phyloP scores from a whole-genome alignment of 139 green algal species.

The Mesostigma viride region DNA sequence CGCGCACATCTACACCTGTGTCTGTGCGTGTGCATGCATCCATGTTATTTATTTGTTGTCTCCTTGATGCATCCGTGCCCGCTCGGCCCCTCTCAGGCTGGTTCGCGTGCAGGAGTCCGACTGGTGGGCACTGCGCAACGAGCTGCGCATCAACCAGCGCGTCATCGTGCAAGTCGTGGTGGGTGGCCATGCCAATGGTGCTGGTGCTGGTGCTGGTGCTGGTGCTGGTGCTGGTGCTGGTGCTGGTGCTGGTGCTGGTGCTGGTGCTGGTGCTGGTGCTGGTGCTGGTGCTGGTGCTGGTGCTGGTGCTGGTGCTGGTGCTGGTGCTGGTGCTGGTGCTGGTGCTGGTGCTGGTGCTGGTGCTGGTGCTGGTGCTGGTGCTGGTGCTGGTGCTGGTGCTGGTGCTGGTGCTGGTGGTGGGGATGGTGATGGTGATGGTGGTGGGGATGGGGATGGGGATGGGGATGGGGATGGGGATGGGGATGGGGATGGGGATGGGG shows the following conservation, averaged over 20 bases:
- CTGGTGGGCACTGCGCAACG: not conserved
- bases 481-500: too few species aligned
- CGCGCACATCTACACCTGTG: not conserved
- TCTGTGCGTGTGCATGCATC: not conserved
- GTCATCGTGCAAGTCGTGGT: not conserved
- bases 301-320: not conserved
- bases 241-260: not conserved
- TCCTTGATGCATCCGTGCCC: too few species aligned
- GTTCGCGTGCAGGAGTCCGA: not conserved
- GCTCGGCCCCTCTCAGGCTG: not conserved
- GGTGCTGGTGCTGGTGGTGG: too few species aligned
- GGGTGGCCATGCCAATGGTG: not conserved
- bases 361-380: not conserved
- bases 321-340: not conserved
- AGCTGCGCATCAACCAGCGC: not conserved
- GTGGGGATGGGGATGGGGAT: too few species aligned
- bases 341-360: not conserved
- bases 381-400: not conserved
- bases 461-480: too few species aligned
- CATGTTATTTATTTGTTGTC: too few species aligned
- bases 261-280: not conserved
- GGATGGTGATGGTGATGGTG: too few species aligned
- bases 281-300: not conserved
- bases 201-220: not conserved
- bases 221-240: not conserved